phyloP scores from a whole-genome alignment of 352 stramenopile species.

The Phytophthora capsici region DNA sequence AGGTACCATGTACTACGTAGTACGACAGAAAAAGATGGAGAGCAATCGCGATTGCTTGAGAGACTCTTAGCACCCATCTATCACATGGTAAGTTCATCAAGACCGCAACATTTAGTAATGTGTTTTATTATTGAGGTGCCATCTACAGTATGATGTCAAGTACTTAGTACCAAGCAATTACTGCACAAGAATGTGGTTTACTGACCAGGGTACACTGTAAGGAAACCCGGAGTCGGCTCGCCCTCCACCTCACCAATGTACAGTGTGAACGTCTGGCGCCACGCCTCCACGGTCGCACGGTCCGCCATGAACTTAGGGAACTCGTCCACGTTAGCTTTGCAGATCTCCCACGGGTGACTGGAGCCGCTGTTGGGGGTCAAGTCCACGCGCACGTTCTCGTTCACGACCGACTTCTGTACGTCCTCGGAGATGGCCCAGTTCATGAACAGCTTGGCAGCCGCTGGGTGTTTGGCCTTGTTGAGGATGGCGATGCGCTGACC shows the following conservation, averaged over 20 bases:
- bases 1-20: no score
- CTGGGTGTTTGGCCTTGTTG: conserved; percentile 57
- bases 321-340: conserved; percentile 32
- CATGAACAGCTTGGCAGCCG: conserved; percentile 62
- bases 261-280: conserved; percentile 50
- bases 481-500: conserved; percentile 65
- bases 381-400: conserved; percentile 45
- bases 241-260: conserved; percentile 66
- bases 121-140: neutral
- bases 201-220: conserved; percentile 47
- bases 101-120: neutral
- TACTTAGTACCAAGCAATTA: neutral
- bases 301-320: conserved; percentile 63
- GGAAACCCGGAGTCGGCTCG: conserved; percentile 41
- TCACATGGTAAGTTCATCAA: neutral
- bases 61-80: no score
- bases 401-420: conserved; percentile 36
- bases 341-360: conserved; percentile 42
- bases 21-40: no score
- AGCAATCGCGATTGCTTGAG: no score
- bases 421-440: conserved; percentile 58
- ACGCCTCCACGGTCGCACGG: conserved; percentile 46
- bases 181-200: conserved; percentile 14
- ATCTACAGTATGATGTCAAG: neutral
- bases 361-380: conserved; percentile 37